Conservation (phyloP, 2,329 filamentous ascomycete species). For the Neofusicoccum laricinum region DNA sequence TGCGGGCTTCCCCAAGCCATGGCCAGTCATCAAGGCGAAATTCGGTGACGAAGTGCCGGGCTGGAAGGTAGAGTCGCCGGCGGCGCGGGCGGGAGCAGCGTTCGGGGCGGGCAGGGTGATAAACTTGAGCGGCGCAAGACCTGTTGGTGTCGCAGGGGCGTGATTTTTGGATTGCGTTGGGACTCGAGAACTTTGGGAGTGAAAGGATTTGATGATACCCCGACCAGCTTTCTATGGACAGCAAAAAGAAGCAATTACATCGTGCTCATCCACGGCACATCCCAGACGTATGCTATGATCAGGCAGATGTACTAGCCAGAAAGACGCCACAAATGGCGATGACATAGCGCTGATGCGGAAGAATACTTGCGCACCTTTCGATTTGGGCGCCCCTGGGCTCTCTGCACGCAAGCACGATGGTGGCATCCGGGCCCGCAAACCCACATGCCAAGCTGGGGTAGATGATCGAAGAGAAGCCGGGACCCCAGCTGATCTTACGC, state of each 20-base stretch:
- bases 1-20: constrained; percentile 74
- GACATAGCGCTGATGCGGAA: not conserved
- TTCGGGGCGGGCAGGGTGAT: constrained; percentile 54
- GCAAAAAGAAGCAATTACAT: not conserved
- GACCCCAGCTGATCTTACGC: constrained; percentile 4
- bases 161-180: not conserved
- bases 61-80: constrained; percentile 58
- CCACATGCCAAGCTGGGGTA: not conserved
- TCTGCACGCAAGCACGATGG: not conserved
- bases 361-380: not conserved
- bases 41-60: constrained; percentile 62
- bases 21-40: constrained; percentile 63
- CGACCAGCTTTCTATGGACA: not conserved
- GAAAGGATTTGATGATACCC: not conserved
- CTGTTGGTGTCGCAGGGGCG: constrained; percentile 28
- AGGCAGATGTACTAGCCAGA: not conserved
- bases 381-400: not conserved
- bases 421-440: not conserved
- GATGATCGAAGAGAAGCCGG: not conserved
- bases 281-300: not conserved
- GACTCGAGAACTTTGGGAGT: not conserved
- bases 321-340: not conserved
- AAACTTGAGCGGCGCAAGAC: constrained; percentile 55
- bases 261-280: not conserved
- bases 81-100: constrained; percentile 20